Evolutionary conservation across 1,284 basidiomycete genomes (phyloP).

Genomic region (Cerioporus squamosus): DNA sequence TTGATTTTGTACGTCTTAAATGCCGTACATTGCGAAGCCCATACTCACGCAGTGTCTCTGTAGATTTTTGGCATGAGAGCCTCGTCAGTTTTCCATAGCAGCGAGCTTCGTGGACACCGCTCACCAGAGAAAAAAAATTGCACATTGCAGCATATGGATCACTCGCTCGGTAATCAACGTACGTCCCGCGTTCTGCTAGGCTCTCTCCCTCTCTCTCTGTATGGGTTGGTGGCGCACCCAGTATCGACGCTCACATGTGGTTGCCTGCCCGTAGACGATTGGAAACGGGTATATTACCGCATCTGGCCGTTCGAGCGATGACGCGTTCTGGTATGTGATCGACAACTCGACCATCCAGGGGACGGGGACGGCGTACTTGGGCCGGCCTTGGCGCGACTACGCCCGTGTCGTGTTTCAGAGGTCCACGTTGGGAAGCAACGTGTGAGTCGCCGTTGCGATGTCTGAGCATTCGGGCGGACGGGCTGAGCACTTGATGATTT

Average conservation of each 20-base stretch:
- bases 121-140: background rate
- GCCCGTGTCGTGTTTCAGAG: conserved; percentile 34
- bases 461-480: conserved; percentile 3
- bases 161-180: conserved; percentile 33
- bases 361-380: conserved; percentile 47
- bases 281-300: conserved; percentile 55
- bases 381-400: conserved; percentile 51
- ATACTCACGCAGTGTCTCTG: background rate
- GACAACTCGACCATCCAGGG: conserved; percentile 52
- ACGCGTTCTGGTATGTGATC: conserved; percentile 50
- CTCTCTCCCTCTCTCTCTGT: too few species aligned
- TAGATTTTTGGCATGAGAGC: conserved; percentile 32
- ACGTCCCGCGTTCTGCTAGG: conserved; percentile 1
- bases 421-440: conserved; percentile 25
- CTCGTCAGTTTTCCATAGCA: conserved; percentile 37
- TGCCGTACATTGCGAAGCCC: conserved; percentile 44
- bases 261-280: conserved; percentile 24
- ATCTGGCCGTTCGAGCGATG: conserved; percentile 50
- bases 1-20: conserved; percentile 51
- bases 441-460: conserved; percentile 19
- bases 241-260: background rate
- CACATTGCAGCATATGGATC: conserved; percentile 28
- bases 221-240: background rate
- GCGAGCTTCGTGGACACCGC: conserved; percentile 44
- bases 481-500: background rate